Evolutionary conservation across 202 grass and related monocot species (phyloP).

Genomic region (Alloteropsis angusta): DNA sequence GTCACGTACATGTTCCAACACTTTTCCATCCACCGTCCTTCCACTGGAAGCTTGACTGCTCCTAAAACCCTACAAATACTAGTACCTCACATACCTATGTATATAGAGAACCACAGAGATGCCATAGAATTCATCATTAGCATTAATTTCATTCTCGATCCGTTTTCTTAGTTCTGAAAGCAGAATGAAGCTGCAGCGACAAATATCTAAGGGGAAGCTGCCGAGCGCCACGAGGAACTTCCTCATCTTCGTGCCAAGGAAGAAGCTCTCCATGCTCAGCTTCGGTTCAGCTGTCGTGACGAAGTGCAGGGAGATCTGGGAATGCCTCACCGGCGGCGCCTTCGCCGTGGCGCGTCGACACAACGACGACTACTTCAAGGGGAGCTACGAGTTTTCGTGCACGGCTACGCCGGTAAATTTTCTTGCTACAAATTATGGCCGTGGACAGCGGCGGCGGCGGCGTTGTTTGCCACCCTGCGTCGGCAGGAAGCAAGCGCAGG

Average conservation of each 20-base stretch:
- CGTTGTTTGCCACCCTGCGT: conserved; percentile 10
- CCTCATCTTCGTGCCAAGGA: neutral
- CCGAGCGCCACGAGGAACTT: neutral
- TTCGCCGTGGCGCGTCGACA: neutral
- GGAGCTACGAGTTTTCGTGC: conserved; percentile 33
- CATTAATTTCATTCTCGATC: neutral
- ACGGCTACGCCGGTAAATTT: neutral
- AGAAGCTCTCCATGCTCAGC: neutral
- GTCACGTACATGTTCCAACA: neutral
- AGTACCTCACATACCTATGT: neutral
- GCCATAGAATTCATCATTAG: neutral
- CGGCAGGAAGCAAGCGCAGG: neutral
- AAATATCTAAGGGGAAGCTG: neutral
- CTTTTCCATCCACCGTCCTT: neutral
- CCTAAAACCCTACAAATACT: conserved; percentile 24
- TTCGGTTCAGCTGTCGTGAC: neutral
- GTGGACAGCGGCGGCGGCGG: neutral
- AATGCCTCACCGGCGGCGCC: neutral
- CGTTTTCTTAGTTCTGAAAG: neutral
- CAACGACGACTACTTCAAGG: conserved; percentile 3
- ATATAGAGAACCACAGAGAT: neutral
- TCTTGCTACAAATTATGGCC: neutral
- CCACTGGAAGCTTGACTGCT: conserved; percentile 3
- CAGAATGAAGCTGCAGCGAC: neutral
- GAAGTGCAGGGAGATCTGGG: conserved; percentile 20